phyloP scores from a whole-genome alignment of 2,329 filamentous ascomycete genomes.

The Microsporum canis region DNA sequence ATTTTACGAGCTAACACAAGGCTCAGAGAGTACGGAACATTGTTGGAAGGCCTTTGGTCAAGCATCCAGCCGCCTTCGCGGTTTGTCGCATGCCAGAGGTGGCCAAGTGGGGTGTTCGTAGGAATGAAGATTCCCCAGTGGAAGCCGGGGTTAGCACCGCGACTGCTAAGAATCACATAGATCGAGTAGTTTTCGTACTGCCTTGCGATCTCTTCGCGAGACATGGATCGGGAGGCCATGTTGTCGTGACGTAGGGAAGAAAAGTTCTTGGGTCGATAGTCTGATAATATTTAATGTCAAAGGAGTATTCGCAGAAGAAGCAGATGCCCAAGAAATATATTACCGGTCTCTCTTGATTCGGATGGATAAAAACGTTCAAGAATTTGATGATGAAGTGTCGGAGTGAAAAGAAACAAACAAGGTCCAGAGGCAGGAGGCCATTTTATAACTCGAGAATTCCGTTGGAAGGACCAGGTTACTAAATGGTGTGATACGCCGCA shows the following conservation, averaged over 20 bases:
- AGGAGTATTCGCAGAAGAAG: too few species aligned
- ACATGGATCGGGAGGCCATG: neutral
- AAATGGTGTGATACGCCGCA: neutral
- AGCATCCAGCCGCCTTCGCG: conserved; percentile 10
- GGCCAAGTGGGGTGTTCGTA: neutral
- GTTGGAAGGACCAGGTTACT: too few species aligned
- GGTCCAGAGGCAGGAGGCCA: too few species aligned
- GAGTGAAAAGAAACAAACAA: too few species aligned
- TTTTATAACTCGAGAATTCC: too few species aligned
- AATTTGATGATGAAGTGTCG: too few species aligned
- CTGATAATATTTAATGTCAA: too few species aligned
- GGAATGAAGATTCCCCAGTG: conserved; percentile 11
- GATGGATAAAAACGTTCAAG: too few species aligned
- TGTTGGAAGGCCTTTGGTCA: neutral
- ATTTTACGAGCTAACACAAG: conserved; percentile 7
- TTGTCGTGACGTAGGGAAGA: neutral
- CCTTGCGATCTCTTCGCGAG: neutral
- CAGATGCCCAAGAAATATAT: too few species aligned
- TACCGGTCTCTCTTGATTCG: too few species aligned
- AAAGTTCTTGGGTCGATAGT: too few species aligned
- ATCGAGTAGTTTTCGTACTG: conserved; percentile 12
- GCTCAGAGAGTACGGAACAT: conserved; percentile 8
- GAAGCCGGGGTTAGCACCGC: conserved; percentile 7
- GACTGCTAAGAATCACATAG: conserved; percentile 9
- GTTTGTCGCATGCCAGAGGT: conserved; percentile 9